Evolutionary conservation across 1,284 basidiomycete genomes (phyloP).

Genomic region (Xanthoconium separans): DNA sequence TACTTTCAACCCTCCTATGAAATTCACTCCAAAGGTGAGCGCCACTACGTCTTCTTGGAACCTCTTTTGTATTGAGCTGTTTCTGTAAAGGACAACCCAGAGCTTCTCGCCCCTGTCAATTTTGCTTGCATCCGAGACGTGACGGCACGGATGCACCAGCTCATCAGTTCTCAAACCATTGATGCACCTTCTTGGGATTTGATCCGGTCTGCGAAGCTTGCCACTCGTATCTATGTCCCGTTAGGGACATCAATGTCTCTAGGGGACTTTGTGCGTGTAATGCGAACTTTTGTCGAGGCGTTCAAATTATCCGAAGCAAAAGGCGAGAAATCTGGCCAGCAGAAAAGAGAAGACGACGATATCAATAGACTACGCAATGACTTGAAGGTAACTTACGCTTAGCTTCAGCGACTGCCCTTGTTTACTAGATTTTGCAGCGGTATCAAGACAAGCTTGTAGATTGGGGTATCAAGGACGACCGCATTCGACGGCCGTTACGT

Average conservation of each 20-base stretch:
- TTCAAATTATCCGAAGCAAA: slow-evolving; percentile 53
- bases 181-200: slow-evolving; percentile 83
- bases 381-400: slow-evolving; percentile 52
- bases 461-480: slow-evolving; percentile 78
- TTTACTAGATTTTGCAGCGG: slow-evolving; percentile 38
- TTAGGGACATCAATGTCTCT: slow-evolving; percentile 79
- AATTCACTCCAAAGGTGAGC: slow-evolving; percentile 60
- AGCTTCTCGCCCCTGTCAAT: slow-evolving; percentile 67
- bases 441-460: slow-evolving; percentile 70
- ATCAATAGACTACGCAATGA: slow-evolving; percentile 49
- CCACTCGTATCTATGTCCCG: slow-evolving; percentile 77
- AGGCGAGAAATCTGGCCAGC: slow-evolving; percentile 22
- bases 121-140: slow-evolving; percentile 57
- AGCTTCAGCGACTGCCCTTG: neutral
- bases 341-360: slow-evolving; percentile 32
- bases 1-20: slow-evolving; percentile 75
- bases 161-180: slow-evolving; percentile 73
- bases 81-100: slow-evolving; percentile 56
- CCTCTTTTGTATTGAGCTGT: neutral
- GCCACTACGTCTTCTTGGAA: neutral
- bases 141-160: slow-evolving; percentile 62
- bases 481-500: slow-evolving; percentile 64
- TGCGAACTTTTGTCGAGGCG: slow-evolving; percentile 68
- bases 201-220: slow-evolving; percentile 71
- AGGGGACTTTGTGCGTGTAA: slow-evolving; percentile 79